Evolutionary conservation across 495 filamentous ascomycete species (phyloP).

Genomic region (Recurvomyces mirabilis): DNA sequence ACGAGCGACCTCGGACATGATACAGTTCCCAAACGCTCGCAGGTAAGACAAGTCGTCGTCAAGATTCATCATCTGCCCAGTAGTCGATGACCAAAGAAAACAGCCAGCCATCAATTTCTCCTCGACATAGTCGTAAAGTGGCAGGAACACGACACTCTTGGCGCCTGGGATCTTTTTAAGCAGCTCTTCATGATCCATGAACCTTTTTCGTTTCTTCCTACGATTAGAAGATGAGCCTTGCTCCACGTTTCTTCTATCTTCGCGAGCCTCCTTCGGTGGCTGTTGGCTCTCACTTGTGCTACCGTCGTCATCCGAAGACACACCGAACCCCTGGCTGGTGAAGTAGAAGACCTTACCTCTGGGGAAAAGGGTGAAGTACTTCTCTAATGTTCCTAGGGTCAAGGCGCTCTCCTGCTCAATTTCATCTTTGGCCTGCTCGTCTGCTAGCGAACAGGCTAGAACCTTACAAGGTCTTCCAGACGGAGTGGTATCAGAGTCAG

Average conservation of each 20-base stretch:
- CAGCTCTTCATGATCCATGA: conserved; percentile 1
- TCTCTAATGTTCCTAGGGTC: conserved; percentile 5
- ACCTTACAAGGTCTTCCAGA: conserved; percentile 1
- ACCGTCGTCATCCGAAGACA: conserved; percentile 2
- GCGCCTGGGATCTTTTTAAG: conserved; percentile 4
- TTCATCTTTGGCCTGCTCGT: neutral
- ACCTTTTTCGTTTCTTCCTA: neutral
- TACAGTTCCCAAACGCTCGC: conserved; percentile 7
- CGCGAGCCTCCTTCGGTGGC: neutral
- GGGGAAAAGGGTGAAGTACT: conserved; percentile 3
- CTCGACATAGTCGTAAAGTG: conserved; percentile 6
- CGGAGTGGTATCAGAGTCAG: neutral
- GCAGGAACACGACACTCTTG: conserved; percentile 1
- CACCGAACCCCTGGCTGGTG: neutral
- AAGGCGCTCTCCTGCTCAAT: neutral
- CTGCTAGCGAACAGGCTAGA: neutral
- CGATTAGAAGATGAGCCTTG: neutral
- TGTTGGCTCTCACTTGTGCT: neutral
- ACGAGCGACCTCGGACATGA: conserved; percentile 24
- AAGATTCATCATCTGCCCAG: conserved; percentile 3
- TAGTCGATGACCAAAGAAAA: conserved; percentile 7
- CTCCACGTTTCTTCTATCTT: neutral
- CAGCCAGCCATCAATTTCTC: conserved; percentile 5
- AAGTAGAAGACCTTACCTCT: conserved; percentile 9
- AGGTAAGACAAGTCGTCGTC: conserved; percentile 9